Conservation (phyloP, 495 filamentous ascomycete species). For the Geoglossum glabrum region DNA sequence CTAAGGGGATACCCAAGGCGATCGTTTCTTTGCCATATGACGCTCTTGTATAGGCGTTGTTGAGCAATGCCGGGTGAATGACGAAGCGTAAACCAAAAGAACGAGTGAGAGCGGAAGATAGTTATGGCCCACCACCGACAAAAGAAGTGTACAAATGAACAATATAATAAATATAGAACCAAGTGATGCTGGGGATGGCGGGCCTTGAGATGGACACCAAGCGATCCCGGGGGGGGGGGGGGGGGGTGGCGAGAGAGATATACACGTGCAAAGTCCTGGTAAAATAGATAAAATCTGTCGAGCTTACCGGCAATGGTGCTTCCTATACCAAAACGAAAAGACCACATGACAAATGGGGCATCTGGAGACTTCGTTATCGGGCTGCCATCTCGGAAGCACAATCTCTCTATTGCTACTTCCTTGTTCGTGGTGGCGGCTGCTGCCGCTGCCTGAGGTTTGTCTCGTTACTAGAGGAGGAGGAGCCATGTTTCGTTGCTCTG, state of each 20-base stretch:
- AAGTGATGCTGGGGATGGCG: too few relatives aligned
- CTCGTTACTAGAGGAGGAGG: not conserved
- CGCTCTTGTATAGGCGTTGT: not conserved
- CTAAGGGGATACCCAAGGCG: not conserved
- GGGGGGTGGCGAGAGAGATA: not conserved
- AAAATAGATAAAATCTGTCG: not conserved
- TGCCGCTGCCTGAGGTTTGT: too few relatives aligned
- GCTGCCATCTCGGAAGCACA: conserved; percentile 61
- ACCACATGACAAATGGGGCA: conserved; percentile 64
- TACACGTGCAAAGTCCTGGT: not conserved
- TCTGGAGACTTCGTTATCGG: conserved; percentile 51
- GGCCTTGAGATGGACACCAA: too few relatives aligned
- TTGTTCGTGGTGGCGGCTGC: not conserved
- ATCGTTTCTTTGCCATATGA: not conserved
- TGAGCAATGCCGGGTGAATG: not conserved
- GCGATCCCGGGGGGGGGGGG: too few relatives aligned
- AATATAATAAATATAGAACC: too few relatives aligned
- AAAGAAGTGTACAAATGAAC: too few relatives aligned
- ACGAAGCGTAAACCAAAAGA: not conserved
- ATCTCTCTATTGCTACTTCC: conserved; percentile 9
- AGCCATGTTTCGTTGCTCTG: not conserved
- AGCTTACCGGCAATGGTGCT: conserved; percentile 72
- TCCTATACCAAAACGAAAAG: conserved; percentile 75
- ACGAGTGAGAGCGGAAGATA: not conserved
- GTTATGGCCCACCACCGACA: too few relatives aligned